These are phyloP conservation scores for Mangifera indica DNA, from an alignment of 345 rosid genomes.

Conservation along the genomic window DNA sequence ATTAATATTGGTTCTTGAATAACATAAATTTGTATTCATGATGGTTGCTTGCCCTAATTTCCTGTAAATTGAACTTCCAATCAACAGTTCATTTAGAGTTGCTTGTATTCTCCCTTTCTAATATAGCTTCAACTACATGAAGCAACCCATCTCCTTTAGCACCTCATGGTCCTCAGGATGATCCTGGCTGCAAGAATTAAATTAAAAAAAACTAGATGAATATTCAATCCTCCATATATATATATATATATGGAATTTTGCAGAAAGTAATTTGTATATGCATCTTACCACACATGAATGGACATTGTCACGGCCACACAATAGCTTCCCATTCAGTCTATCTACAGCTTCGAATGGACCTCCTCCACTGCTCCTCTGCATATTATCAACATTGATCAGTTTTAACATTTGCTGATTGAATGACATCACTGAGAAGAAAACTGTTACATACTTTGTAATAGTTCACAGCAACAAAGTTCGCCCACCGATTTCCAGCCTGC, in stretches of 20 bases:
- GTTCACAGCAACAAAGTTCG: conserved; percentile 54
- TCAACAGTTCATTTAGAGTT: too few relatives aligned
- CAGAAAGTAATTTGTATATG: too few relatives aligned
- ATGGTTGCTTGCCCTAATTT: too few relatives aligned
- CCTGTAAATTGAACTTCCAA: too few relatives aligned
- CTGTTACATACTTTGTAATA: conserved; percentile 43
- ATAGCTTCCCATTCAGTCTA: conserved; percentile 49
- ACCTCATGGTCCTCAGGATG: background rate
- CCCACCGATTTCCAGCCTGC: conserved; percentile 51
- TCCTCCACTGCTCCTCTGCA: conserved; percentile 57
- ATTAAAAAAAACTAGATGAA: too few relatives aligned
- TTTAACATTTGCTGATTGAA: too few relatives aligned
- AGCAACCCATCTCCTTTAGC: background rate
- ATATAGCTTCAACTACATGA: background rate
- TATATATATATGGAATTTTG: too few relatives aligned
- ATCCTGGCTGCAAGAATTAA: background rate
- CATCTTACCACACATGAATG: conserved; percentile 34
- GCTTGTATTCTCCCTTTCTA: too few relatives aligned
- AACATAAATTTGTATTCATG: too few relatives aligned
- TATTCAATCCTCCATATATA: too few relatives aligned
- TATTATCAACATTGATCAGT: too few relatives aligned
- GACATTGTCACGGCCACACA: conserved; percentile 50
- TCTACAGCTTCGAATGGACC: conserved; percentile 63
- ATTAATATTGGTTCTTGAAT: too few relatives aligned
- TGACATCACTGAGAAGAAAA: background rate